Evolutionary conservation across 345 rosid species (phyloP), one percentile per base, ranked within the genome.

Genomic region (Geranium rotundifolium): DNA sequence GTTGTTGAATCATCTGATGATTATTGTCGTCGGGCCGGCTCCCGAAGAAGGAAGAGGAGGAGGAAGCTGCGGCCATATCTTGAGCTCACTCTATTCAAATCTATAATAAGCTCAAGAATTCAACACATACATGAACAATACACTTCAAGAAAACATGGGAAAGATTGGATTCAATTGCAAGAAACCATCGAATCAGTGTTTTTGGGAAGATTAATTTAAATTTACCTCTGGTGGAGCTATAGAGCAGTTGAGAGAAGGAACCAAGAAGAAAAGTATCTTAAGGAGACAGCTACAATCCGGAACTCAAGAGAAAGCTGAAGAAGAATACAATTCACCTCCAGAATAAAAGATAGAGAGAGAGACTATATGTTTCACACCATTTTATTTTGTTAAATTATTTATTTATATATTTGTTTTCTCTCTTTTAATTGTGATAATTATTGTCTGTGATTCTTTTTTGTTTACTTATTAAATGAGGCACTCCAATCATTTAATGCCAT

Each of bases 1-100:
- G 83, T 59, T 71, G 81, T 56, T 60, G 75, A 54, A 69, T 75
- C 75, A 73, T 74, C 73, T 66, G 81, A 72, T 62, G 66, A 55
- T 70, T 79, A 58, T 68, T 72, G 65, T 72, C 72, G 3, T 80
- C 81, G 19, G 7, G 46, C 46, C 62, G 49, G 27, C 57, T 56
- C 34, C 16, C 52, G 52, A 46, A 46, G 3, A 46, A 46, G 14
- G 52, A 14, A 46, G 52, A 46, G 3, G 52, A 46, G 0, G 41
- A 34, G 41, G 41, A 34, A 34, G 41, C 41, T 34, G 41, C 41
- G 41, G 52, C 52, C 52, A 46, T 46, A 46, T 46, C 52, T 46
- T 46, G 15, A 46, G 10, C 10, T 46, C 15, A 9, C 52, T 46
- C 3, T 46, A 7, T 12, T 14, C 52, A 46, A 34, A 46, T 46